phyloP scores from a whole-genome alignment of 2,329 filamentous ascomycete species.

The Diaporthe batatas region DNA sequence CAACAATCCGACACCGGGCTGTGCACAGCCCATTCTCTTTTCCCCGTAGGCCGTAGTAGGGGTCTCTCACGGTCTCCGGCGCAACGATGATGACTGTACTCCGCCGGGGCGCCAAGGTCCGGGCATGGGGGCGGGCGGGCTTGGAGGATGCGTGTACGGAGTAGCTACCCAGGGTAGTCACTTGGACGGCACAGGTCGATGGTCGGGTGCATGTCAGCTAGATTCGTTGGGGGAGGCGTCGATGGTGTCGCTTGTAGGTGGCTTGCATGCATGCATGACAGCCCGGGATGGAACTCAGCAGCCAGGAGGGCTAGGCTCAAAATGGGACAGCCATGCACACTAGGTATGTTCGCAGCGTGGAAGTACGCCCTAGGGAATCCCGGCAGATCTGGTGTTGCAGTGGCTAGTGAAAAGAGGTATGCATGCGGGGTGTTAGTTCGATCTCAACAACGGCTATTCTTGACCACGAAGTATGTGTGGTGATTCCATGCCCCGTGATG shows the following conservation, averaged over 20 bases:
- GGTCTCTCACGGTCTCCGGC: neutral
- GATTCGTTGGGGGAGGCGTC: slow-evolving; percentile 14
- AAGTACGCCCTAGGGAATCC: neutral
- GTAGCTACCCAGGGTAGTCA: no score
- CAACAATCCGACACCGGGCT: neutral
- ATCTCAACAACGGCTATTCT: slow-evolving; percentile 5
- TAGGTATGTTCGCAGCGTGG: neutral
- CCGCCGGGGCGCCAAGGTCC: slow-evolving; percentile 25
- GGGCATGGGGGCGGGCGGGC: slow-evolving; percentile 5
- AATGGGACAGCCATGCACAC: neutral
- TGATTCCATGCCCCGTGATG: neutral
- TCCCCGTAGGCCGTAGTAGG: no score
- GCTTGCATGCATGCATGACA: slow-evolving; percentile 14
- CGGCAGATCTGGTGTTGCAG: slow-evolving; percentile 31
- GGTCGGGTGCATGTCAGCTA: slow-evolving; percentile 30
- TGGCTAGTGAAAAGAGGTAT: slow-evolving; percentile 15
- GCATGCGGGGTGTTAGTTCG: slow-evolving; percentile 7
- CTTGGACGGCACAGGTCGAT: no score
- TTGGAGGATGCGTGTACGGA: neutral
- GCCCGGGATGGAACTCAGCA: neutral
- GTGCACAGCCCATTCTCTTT: no score
- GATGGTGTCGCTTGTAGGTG: neutral
- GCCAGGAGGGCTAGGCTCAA: neutral
- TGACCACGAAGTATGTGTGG: neutral
- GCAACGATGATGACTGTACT: slow-evolving; percentile 28